These are phyloP conservation scores for Helminthosporium solani DNA, from an alignment of 2,329 filamentous ascomycete genomes.

Conservation along the genomic window DNA sequence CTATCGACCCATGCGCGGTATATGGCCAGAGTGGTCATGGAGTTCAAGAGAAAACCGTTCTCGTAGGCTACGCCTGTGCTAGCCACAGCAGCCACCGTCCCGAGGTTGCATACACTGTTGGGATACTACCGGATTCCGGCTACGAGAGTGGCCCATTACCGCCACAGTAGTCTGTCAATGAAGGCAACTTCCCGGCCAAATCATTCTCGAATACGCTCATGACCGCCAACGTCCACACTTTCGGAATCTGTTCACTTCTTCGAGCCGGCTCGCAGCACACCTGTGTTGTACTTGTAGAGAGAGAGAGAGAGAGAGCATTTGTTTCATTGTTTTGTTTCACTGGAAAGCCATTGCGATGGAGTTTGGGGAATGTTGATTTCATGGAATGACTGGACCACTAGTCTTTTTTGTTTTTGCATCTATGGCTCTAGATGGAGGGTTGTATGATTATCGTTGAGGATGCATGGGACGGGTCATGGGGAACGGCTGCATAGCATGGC, in stretches of 20 bases:
- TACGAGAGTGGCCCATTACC: constrained; percentile 30
- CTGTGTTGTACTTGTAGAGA: constrained; percentile 13
- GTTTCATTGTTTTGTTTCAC: constrained; percentile 11
- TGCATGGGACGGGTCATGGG: constrained; percentile 12
- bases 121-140: constrained; percentile 31
- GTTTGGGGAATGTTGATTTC: constrained; percentile 18
- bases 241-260: constrained; percentile 16
- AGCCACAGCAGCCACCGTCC: constrained; percentile 49
- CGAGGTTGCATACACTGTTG: constrained; percentile 17
- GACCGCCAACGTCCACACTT: background rate
- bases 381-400: constrained; percentile 13
- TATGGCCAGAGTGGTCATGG: constrained; percentile 73
- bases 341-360: constrained; percentile 27
- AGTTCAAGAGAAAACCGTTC: constrained; percentile 72
- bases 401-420: constrained; percentile 17
- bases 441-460: constrained; percentile 27
- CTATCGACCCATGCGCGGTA: constrained; percentile 76
- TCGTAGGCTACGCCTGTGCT: constrained; percentile 78
- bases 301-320: no score
- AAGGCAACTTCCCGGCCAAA: background rate
- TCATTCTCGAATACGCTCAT: background rate
- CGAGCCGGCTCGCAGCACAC: constrained; percentile 24
- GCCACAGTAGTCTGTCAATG: constrained; percentile 9
- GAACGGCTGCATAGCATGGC: constrained; percentile 17
- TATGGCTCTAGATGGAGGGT: constrained; percentile 11